phyloP scores from a whole-genome alignment of 2,329 filamentous ascomycete genomes.

The Pseudodiploospora longispora region DNA sequence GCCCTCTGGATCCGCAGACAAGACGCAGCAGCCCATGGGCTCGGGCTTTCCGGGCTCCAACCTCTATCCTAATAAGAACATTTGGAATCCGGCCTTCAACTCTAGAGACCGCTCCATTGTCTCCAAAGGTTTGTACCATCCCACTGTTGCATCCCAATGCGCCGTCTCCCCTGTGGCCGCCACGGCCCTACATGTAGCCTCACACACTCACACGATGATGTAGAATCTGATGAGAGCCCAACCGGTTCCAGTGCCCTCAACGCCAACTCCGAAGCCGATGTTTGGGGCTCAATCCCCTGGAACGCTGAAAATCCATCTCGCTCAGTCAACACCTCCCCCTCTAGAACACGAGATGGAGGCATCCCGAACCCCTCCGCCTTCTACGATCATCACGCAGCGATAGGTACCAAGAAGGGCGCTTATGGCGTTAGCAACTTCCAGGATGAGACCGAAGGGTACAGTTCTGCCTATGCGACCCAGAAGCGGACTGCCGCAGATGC shows the following conservation, averaged over 20 bases:
- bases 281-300: conserved; percentile 55
- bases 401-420: conserved; percentile 28
- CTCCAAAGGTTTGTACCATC: conserved; percentile 37
- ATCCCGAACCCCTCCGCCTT: conserved; percentile 35
- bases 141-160: conserved; percentile 9
- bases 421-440: conserved; percentile 16
- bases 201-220: conserved; percentile 1
- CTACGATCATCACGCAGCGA: conserved; percentile 38
- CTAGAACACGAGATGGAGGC: conserved; percentile 42
- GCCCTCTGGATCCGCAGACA: conserved; percentile 23
- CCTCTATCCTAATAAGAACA: conserved; percentile 28
- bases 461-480: conserved; percentile 17
- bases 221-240: conserved; percentile 32
- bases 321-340: conserved; percentile 51
- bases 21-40: conserved; percentile 30
- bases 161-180: not conserved
- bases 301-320: conserved; percentile 36
- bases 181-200: not conserved
- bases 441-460: conserved; percentile 18
- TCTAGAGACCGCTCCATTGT: conserved; percentile 32
- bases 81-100: conserved; percentile 33
- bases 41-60: conserved; percentile 27
- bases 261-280: conserved; percentile 59
- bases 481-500: conserved; percentile 28
- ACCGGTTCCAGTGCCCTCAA: conserved; percentile 64